Evolutionary conservation across 2,329 filamentous ascomycete species (phyloP).

Genomic region (Aspergillus transmontanensis): DNA sequence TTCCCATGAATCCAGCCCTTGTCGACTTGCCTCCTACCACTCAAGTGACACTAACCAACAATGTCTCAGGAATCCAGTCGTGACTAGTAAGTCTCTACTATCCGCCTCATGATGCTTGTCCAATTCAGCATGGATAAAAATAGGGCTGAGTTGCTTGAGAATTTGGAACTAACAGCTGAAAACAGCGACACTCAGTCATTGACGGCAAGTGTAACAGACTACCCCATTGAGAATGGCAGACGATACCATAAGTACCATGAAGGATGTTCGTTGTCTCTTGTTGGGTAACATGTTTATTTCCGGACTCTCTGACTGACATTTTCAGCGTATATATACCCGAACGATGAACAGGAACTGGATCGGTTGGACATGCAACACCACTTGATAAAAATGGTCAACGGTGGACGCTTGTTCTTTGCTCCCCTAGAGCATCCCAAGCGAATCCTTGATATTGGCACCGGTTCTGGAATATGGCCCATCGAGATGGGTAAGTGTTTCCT

Average conservation of each 20-base stretch:
- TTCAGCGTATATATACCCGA: conserved; percentile 50
- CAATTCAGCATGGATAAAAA: neutral
- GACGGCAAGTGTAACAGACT: conserved; percentile 47
- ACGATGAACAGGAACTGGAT: conserved; percentile 58
- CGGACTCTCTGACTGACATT: conserved; percentile 18
- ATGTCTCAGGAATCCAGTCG: conserved; percentile 28
- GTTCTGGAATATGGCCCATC: conserved; percentile 69
- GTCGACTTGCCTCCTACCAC: neutral
- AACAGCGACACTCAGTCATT: conserved; percentile 46
- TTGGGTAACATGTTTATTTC: neutral
- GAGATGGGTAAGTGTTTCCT: conserved; percentile 56
- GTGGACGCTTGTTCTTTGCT: conserved; percentile 49
- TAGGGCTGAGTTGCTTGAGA: neutral
- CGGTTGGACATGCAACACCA: conserved; percentile 60
- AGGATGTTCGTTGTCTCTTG: conserved; percentile 35
- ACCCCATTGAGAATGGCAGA: conserved; percentile 46
- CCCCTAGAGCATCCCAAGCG: conserved; percentile 49
- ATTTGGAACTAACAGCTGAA: neutral
- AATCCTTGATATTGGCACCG: conserved; percentile 62
- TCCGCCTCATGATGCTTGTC: neutral
- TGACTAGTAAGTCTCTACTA: conserved; percentile 28
- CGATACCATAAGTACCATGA: conserved; percentile 50
- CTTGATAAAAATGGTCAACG: conserved; percentile 52
- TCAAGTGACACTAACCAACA: conserved; percentile 19
- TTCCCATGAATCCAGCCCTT: neutral